Percentiles rank a stretch among this genome's conserved stretches.
These are phyloP conservation scores for Blastobotrys mokoenaii DNA, from an alignment of 805 yeast species.

Conservation along the genomic window DNA sequence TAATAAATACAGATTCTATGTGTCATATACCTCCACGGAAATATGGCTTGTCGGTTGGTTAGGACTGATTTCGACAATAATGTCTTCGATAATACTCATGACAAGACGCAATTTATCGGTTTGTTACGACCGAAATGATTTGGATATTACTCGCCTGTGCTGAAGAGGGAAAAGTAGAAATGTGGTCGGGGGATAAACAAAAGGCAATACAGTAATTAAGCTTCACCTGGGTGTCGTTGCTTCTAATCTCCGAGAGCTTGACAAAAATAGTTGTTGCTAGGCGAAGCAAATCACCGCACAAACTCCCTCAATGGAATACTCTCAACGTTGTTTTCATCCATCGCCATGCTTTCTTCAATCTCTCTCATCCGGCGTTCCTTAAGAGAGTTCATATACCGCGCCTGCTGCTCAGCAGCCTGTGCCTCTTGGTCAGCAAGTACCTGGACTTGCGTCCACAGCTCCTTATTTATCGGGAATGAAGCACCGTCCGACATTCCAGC, in stretches of 20 bases:
- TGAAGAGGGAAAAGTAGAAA: no score
- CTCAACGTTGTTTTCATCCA: neutral
- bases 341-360: neutral
- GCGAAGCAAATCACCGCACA: neutral
- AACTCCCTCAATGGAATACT: neutral
- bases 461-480: constrained; percentile 27
- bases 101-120: no score
- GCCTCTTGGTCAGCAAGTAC: constrained; percentile 28
- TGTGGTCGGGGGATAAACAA: no score
- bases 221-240: no score
- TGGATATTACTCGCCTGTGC: no score
- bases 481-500: constrained; percentile 33
- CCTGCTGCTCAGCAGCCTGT: constrained; percentile 1
- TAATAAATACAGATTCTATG: neutral
- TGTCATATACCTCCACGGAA: neutral
- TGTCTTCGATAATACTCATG: neutral
- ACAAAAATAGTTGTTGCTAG: no score
- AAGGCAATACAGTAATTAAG: no score
- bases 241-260: no score
- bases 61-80: neutral
- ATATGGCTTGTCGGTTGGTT: neutral
- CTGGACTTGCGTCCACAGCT: constrained; percentile 22
- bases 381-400: neutral
- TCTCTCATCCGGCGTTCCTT: constrained; percentile 1
- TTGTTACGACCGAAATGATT: no score